Evolutionary conservation across 163 green algal genomes (phyloP), one percentile per base, ranked within the genome.

Genomic region (Scenedesmus sp.): DNA sequence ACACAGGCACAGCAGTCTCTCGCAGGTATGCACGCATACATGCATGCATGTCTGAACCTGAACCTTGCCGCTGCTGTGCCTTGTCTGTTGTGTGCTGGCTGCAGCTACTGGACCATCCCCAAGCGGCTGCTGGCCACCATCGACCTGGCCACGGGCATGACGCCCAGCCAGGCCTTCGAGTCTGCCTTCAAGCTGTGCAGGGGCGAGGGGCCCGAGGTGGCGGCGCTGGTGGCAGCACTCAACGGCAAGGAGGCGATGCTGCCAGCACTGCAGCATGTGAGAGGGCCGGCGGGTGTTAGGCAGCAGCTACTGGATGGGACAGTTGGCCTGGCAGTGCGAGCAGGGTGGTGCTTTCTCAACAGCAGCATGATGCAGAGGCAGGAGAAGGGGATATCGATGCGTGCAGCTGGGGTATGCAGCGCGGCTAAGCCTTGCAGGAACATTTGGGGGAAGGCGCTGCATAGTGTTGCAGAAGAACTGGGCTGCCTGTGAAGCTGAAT

Each of bases 111-210:
- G 84, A 62, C 26, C 26, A 57, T 79, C 60, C n/a, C 57, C 0
- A 67, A 56, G 12, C 13, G 8, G 20, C 26, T 62, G n/a, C 23
- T 89, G 34, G 55, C 54, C 5, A 20, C 59, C 62, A 89, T 89
- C 34, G 67, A 82, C 23, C 59, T 12, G 10, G 34, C 18, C 16
- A 89, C 73, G 4, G 59, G 56, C n/a, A 56, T 79, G 60, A 89
- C n/a, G 26, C 3, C 23, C 15, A 34, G 55, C 34, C 60, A 89
- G 26, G 62, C 67, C 1, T 79, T 82, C 4, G 26, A 81, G n/a
- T 23, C n/a, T 20, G 84, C 62, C 56, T 79, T 62, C 74, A 67
- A 89, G 7, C 62, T 89, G 60, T 89, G 84, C 26, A 34, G 60
- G 18, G 84, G 84, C 26, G 55, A 81, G 3, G 84, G 60, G 9